Percentiles rank a stretch among this genome's conserved stretches.
phyloP scores from a whole-genome alignment of 495 filamentous ascomycete species.

The Acidomyces sp. region DNA sequence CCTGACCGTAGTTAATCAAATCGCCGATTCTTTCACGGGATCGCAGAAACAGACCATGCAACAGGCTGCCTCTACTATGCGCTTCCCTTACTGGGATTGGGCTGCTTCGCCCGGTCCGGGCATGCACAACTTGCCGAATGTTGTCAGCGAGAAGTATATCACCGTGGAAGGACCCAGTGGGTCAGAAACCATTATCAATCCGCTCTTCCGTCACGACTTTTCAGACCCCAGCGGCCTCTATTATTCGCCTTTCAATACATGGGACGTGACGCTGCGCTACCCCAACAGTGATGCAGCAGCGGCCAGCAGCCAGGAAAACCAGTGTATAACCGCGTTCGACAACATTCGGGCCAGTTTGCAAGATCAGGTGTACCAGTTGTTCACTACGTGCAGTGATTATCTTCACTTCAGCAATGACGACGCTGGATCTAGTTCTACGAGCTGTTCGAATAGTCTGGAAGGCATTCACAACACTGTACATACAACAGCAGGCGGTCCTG shows the following conservation, averaged over 20 bases:
- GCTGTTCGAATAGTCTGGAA: slow-evolving; percentile 22
- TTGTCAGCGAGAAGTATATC: slow-evolving; percentile 7
- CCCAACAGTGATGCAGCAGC: slow-evolving; percentile 13
- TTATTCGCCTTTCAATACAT: slow-evolving; percentile 16
- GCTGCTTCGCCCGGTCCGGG: slow-evolving; percentile 12
- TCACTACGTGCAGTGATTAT: slow-evolving; percentile 18
- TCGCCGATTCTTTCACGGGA: slow-evolving; percentile 11
- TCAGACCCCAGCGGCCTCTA: slow-evolving; percentile 10
- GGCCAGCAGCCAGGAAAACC: slow-evolving; percentile 9
- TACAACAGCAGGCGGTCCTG: slow-evolving; percentile 13
- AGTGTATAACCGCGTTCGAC: slow-evolving; percentile 14
- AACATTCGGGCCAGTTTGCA: slow-evolving; percentile 18
- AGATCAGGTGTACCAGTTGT: slow-evolving; percentile 22
- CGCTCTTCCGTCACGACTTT: slow-evolving; percentile 20
- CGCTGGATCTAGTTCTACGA: slow-evolving; percentile 14
- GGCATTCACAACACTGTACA: slow-evolving; percentile 24
- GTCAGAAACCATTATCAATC: slow-evolving; percentile 17
- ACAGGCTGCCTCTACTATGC: slow-evolving; percentile 12
- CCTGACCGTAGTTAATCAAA: slow-evolving; percentile 15
- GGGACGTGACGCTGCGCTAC: slow-evolving; percentile 20
- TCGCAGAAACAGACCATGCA: slow-evolving; percentile 9
- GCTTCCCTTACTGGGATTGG: slow-evolving; percentile 24
- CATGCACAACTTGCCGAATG: slow-evolving; percentile 7
- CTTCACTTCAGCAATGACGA: slow-evolving; percentile 19
- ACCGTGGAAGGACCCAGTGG: slow-evolving; percentile 17